Conservation (phyloP, 192 early-diverging fungal genomes). For the Irineochytrium annulatum region DNA sequence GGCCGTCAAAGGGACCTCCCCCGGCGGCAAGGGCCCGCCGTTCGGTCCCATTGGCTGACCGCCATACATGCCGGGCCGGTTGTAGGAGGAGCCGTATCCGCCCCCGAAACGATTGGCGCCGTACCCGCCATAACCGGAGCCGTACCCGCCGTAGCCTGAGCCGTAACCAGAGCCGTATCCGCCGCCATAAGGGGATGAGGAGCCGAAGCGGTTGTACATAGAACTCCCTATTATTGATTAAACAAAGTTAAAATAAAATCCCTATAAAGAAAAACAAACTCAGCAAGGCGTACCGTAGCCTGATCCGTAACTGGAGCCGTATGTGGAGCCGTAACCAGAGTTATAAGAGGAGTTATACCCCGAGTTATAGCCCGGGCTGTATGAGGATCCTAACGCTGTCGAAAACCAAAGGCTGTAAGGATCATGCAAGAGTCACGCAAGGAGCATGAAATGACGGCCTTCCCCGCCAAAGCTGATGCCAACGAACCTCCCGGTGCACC, state of each 20-base stretch:
- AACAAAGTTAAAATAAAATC: not conserved
- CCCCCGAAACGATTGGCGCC: constrained; percentile 39
- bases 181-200: constrained; percentile 6
- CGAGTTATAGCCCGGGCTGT: constrained; percentile 2
- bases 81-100: constrained; percentile 40
- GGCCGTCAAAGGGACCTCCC: constrained; percentile 69
- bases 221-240: not conserved
- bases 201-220: constrained; percentile 14
- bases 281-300: constrained; percentile 22
- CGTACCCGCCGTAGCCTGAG: constrained; percentile 22
- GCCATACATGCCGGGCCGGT: constrained; percentile 36
- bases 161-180: constrained; percentile 37
- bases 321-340: constrained; percentile 18
- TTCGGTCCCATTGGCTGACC: constrained; percentile 42
- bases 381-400: not conserved
- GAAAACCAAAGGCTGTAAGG: not conserved
- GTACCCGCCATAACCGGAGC: constrained; percentile 50
- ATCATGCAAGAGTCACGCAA: not conserved
- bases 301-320: constrained; percentile 14
- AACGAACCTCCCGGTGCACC: not conserved
- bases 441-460: not conserved
- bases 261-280: not conserved
- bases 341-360: not conserved
- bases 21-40: constrained; percentile 51
- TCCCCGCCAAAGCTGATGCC: constrained; percentile 1